Evolutionary conservation across 208 protist species (phyloP).

Genomic region (Crithidia fasciculata): DNA sequence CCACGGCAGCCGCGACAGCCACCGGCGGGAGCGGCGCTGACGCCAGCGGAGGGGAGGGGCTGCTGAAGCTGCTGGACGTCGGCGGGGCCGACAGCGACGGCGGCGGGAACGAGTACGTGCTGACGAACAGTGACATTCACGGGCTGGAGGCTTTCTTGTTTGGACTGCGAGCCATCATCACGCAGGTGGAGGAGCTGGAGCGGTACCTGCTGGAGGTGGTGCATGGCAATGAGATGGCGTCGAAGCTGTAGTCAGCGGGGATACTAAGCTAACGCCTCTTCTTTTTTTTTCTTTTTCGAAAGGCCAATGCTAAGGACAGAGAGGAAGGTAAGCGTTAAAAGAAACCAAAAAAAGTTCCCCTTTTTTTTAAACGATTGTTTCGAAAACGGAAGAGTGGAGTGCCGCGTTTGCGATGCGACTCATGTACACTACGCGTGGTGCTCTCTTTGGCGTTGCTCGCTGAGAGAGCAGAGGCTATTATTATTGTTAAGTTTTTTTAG

Average conservation of each 20-base stretch:
- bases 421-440: too few relatives aligned
- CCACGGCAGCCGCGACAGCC: slow-evolving; percentile 3
- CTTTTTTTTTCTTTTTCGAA: slow-evolving; percentile 20
- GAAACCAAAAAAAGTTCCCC: too few relatives aligned
- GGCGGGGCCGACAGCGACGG: slow-evolving; percentile 41
- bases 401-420: too few relatives aligned
- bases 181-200: slow-evolving; percentile 73
- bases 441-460: too few relatives aligned
- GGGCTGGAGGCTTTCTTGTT: slow-evolving; percentile 88
- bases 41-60: background rate
- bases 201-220: slow-evolving; percentile 76
- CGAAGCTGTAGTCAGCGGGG: slow-evolving; percentile 55
- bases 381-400: too few relatives aligned
- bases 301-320: too few relatives aligned
- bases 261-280: background rate
- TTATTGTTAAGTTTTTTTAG: too few relatives aligned
- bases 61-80: slow-evolving; percentile 8
- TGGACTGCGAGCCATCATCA: slow-evolving; percentile 72
- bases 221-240: slow-evolving; percentile 68
- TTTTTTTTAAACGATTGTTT: too few relatives aligned
- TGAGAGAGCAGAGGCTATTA: too few relatives aligned
- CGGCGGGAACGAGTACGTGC: slow-evolving; percentile 59
- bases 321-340: too few relatives aligned
- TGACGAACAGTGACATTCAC: slow-evolving; percentile 86
- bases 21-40: slow-evolving; percentile 1